Conservation (phyloP, 805 yeast genomes). For the Kuraishia cidri region DNA sequence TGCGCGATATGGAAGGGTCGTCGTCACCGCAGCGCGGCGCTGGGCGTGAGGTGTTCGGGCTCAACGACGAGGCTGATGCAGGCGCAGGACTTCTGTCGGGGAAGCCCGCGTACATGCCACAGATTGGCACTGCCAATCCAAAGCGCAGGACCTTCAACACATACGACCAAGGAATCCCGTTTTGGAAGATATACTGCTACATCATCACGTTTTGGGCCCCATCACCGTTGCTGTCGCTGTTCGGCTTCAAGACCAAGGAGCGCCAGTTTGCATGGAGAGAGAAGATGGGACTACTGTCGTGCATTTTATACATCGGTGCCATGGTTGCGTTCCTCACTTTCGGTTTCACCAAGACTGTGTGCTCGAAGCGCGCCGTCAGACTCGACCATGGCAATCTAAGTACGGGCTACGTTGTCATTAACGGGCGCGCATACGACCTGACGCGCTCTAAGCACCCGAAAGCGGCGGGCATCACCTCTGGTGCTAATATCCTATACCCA, state of each 20-base stretch:
- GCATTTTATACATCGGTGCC: constrained; percentile 67
- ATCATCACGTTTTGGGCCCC: constrained; percentile 91
- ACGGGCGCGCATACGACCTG: constrained; percentile 75
- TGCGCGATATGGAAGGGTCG: constrained; percentile 3
- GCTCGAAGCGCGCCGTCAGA: constrained; percentile 38
- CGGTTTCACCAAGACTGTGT: constrained; percentile 82
- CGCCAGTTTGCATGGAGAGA: constrained; percentile 97
- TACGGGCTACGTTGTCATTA: constrained; percentile 57
- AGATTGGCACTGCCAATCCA: background rate
- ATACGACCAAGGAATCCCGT: constrained; percentile 18
- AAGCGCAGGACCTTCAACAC: constrained; percentile 8
- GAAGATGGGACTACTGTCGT: constrained; percentile 75
- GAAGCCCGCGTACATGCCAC: background rate
- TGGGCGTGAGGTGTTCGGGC: constrained; percentile 47
- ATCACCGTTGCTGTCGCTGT: constrained; percentile 53
- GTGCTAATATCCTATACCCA: constrained; percentile 71
- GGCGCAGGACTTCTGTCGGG: background rate
- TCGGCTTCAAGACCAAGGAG: constrained; percentile 71
- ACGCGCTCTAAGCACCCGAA: constrained; percentile 67
- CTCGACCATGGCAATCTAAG: constrained; percentile 52
- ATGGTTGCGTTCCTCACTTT: constrained; percentile 81
- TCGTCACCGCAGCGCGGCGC: background rate
- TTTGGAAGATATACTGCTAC: constrained; percentile 83
- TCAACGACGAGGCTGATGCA: constrained; percentile 43
- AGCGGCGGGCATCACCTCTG: constrained; percentile 68